Evolutionary conservation across 805 yeast genomes (phyloP), one percentile per base, ranked within the genome.

Genomic region (Yarrowia phangngaensis): DNA sequence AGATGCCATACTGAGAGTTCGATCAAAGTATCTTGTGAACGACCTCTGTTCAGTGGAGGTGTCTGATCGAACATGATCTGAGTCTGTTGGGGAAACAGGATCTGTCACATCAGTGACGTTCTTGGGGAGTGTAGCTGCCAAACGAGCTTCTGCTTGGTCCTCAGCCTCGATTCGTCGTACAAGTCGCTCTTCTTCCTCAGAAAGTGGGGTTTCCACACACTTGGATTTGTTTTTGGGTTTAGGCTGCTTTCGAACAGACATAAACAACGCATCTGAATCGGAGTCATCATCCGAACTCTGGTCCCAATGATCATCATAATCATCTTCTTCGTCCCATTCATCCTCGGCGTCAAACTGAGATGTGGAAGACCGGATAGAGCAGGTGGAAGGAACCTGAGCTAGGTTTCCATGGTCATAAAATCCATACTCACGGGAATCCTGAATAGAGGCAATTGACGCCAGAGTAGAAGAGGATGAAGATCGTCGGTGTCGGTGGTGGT

Each of bases 381-480:
- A 41, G 11, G 27, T 29, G 27, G 35, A 29, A 6, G 48, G 48
- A 8, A 41, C 23, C 4, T 30, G 48, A n/a, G 45, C 19, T 12
- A 38, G 45, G 32, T 38, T 38, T 4, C 48, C 48, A 5, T 41
- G 48, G 17, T 29, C 48, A 17, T 41, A 41, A 19, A 38, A 38
- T 5, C 45, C 45, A 20, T 38, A 38, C 45, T 38, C 45, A 4
- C 45, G 45, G 0, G 45, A 38, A 14, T 38, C 45, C 24, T 26
- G 45, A 14, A 38, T 38, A 7, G 48, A 41, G 2, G 48, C 34
- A 17, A 54, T 29, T 4, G 54, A 53, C 1, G 56, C 56, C 17
- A 54, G 45, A 19, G 58, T 47, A 4, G 63, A 58, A 4, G 36
- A 28, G 4, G 59, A 55, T 14, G 62, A 57, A 15, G 54, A 41